These are phyloP conservation scores for Fomitopsis pulvina DNA, from an alignment of 768 basidiomycete species.

Conservation along the genomic window DNA sequence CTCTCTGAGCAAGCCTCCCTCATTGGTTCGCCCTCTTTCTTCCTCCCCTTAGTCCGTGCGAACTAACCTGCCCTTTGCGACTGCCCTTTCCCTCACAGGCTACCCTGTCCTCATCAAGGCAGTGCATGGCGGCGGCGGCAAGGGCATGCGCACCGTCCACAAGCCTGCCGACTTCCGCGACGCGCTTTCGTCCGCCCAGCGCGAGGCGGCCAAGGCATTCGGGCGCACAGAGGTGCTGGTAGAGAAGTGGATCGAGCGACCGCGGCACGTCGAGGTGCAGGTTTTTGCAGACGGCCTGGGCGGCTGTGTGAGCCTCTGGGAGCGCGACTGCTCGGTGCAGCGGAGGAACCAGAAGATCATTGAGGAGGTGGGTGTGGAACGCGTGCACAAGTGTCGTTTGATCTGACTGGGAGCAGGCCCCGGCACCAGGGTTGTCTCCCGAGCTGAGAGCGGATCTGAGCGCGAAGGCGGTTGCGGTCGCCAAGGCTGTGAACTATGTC, in stretches of 20 bases:
- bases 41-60: neutral
- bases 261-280: conserved; percentile 92
- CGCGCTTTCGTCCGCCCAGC: conserved; percentile 78
- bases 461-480: conserved; percentile 85
- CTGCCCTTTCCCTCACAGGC: conserved; percentile 30
- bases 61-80: neutral
- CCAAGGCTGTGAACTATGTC: conserved; percentile 84
- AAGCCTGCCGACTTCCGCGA: conserved; percentile 67
- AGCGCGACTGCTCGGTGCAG: conserved; percentile 90
- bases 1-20: conserved; percentile 62
- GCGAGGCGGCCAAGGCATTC: conserved; percentile 85
- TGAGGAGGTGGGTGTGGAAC: conserved; percentile 53
- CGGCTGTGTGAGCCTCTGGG: conserved; percentile 91
- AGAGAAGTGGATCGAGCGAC: conserved; percentile 83
- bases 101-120: conserved; percentile 95
- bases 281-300: conserved; percentile 83
- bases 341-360: conserved; percentile 94
- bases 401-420: conserved; percentile 49
- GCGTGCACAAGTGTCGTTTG: neutral
- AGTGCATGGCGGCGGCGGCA: conserved; percentile 93
- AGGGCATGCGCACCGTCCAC: conserved; percentile 86
- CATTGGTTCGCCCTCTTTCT: conserved; percentile 42
- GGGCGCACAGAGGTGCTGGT: conserved; percentile 83
- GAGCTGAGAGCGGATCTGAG: conserved; percentile 79
- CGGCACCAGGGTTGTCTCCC: conserved; percentile 79